These are phyloP conservation scores for Lachancea fermentati DNA, from an alignment of 805 yeast genomes.

Conservation along the genomic window DNA sequence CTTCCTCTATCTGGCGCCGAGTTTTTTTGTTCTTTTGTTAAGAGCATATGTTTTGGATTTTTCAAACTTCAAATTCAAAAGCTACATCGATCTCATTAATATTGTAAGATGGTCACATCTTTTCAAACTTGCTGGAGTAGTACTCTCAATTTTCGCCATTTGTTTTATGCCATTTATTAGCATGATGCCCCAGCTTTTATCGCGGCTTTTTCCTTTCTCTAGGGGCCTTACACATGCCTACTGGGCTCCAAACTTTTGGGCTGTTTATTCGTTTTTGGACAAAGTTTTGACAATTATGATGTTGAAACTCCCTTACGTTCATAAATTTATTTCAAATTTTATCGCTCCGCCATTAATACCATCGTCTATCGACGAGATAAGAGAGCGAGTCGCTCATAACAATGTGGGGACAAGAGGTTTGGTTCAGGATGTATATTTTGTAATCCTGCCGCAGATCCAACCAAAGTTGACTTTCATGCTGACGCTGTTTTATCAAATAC, in stretches of 20 bases:
- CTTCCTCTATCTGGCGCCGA: slow-evolving; percentile 88
- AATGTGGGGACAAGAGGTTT: slow-evolving; percentile 71
- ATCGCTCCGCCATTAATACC: slow-evolving; percentile 32
- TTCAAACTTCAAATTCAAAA: slow-evolving; percentile 28
- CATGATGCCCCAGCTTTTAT: slow-evolving; percentile 58
- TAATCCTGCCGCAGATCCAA: slow-evolving; percentile 71
- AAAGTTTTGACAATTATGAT: slow-evolving; percentile 48
- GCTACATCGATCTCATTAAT: slow-evolving; percentile 31
- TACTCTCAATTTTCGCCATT: slow-evolving; percentile 50
- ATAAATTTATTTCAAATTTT: slow-evolving; percentile 35
- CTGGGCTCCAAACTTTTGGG: slow-evolving; percentile 99
- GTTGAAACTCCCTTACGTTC: slow-evolving; percentile 39
- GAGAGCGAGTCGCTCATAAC: slow-evolving; percentile 26
- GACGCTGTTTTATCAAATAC: slow-evolving; percentile 77
- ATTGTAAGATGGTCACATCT: slow-evolving; percentile 51
- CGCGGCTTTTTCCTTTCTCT: slow-evolving; percentile 84
- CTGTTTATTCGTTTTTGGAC: slow-evolving; percentile 80
- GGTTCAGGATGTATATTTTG: slow-evolving; percentile 84
- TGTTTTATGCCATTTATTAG: slow-evolving; percentile 79
- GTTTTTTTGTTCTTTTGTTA: slow-evolving; percentile 74
- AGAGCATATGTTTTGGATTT: slow-evolving; percentile 61
- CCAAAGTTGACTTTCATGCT: slow-evolving; percentile 73
- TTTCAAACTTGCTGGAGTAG: slow-evolving; percentile 57
- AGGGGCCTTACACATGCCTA: slow-evolving; percentile 96
- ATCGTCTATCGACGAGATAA: slow-evolving; percentile 25